These are phyloP conservation scores for Rhododendron williamsianum DNA, from an alignment of 148 eudicot species.

Conservation along the genomic window DNA sequence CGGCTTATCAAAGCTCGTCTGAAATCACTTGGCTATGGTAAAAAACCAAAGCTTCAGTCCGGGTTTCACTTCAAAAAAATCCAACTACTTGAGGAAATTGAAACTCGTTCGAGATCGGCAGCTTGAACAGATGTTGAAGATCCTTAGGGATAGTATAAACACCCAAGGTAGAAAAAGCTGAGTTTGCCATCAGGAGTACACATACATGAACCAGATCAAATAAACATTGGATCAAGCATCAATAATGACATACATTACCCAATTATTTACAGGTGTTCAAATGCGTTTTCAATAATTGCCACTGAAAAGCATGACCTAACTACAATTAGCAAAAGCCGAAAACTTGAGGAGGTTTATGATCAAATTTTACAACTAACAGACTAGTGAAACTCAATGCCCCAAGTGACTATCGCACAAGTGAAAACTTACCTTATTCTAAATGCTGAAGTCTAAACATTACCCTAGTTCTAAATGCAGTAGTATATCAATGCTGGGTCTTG, in stretches of 20 bases:
- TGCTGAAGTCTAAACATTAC: neutral
- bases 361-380: neutral
- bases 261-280: neutral
- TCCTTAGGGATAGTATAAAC: neutral
- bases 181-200: neutral
- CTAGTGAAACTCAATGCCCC: neutral
- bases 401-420: neutral
- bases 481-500: constrained; percentile 31
- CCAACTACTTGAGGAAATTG: neutral
- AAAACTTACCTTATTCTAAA: neutral
- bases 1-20: neutral
- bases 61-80: no score
- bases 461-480: neutral
- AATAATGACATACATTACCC: neutral
- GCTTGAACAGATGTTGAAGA: neutral
- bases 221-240: neutral
- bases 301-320: neutral
- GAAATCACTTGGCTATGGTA: no score
- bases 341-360: neutral
- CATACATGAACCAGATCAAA: neutral
- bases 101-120: neutral
- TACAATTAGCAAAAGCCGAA: neutral
- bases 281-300: neutral
- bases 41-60: no score
- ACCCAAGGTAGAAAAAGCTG: neutral